Evolutionary conservation across 495 filamentous ascomycete genomes (phyloP).

Genomic region (Articulospora tetracladia): DNA sequence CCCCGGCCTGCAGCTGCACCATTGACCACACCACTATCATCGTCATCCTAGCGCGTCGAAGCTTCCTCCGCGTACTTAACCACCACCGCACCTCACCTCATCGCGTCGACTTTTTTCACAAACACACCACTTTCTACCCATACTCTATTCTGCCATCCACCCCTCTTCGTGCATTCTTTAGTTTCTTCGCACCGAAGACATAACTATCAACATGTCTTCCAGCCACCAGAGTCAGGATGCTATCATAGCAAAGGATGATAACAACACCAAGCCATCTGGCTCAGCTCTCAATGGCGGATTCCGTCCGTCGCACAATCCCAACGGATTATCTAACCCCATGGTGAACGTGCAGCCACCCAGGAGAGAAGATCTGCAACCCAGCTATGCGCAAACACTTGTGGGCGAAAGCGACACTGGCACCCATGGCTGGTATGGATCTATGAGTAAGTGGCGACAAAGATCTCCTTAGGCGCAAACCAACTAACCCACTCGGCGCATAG

Average conservation of each 20-base stretch:
- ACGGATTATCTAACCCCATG: conserved; percentile 33
- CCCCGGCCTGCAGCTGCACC: not conserved
- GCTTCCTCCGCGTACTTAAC: not conserved
- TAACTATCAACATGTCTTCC: conserved; percentile 18
- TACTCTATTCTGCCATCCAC: not conserved
- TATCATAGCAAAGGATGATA: conserved; percentile 9
- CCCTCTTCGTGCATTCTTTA: not conserved
- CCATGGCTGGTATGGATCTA: conserved; percentile 86
- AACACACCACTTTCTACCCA: not conserved
- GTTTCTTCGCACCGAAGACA: not conserved
- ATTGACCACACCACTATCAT: not conserved
- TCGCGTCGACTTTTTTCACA: not conserved
- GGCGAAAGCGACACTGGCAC: conserved; percentile 65
- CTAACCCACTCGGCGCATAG: conserved; percentile 31
- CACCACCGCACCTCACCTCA: not conserved
- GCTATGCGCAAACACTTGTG: conserved; percentile 74
- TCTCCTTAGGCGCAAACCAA: not conserved
- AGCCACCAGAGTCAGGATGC: conserved; percentile 5
- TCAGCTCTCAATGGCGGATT: conserved; percentile 20
- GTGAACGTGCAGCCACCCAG: conserved; percentile 81
- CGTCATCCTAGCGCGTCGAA: not conserved
- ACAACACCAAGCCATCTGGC: not conserved
- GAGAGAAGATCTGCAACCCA: conserved; percentile 80
- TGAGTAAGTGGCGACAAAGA: conserved; percentile 59
- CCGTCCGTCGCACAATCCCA: conserved; percentile 12